Evolutionary conservation across 768 basidiomycete genomes (phyloP).

Genomic region (Chiua virens): DNA sequence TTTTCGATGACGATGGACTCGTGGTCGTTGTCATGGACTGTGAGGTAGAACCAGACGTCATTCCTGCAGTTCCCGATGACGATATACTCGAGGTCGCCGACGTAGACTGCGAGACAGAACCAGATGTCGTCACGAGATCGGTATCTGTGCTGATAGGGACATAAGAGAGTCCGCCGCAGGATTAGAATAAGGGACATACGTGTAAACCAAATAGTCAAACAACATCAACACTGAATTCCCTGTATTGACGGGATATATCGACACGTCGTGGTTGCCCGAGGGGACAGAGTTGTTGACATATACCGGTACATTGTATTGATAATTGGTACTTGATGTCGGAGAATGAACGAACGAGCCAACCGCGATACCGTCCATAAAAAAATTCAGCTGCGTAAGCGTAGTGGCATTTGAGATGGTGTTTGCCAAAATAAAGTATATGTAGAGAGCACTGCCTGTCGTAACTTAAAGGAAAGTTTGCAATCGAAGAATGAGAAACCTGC

Average conservation of each 20-base stretch:
- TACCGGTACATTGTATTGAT: constrained; percentile 16
- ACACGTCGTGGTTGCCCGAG: constrained; percentile 8
- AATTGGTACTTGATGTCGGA: not conserved
- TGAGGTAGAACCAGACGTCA: not conserved
- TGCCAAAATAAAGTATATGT: constrained; percentile 18
- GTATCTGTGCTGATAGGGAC: constrained; percentile 1
- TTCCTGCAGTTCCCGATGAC: not conserved
- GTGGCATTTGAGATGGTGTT: not conserved
- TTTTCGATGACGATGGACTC: not conserved
- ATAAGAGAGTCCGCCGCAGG: not conserved
- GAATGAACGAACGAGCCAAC: constrained; percentile 1
- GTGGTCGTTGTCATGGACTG: not conserved
- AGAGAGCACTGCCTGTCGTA: constrained; percentile 14
- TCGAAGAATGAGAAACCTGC: not conserved
- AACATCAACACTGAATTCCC: constrained; percentile 4
- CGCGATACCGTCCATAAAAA: constrained; percentile 5
- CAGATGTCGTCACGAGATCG: not conserved
- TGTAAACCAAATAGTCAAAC: constrained; percentile 21
- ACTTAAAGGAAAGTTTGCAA: not conserved
- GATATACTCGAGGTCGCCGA: not conserved
- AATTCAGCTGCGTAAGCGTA: constrained; percentile 4
- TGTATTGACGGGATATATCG: constrained; percentile 1
- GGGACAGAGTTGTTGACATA: constrained; percentile 5
- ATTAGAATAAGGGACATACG: constrained; percentile 1
- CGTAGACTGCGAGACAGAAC: too few relatives aligned